Conservation (phyloP, 805 yeast genomes). For the Kazachstania psychrophila region DNA sequence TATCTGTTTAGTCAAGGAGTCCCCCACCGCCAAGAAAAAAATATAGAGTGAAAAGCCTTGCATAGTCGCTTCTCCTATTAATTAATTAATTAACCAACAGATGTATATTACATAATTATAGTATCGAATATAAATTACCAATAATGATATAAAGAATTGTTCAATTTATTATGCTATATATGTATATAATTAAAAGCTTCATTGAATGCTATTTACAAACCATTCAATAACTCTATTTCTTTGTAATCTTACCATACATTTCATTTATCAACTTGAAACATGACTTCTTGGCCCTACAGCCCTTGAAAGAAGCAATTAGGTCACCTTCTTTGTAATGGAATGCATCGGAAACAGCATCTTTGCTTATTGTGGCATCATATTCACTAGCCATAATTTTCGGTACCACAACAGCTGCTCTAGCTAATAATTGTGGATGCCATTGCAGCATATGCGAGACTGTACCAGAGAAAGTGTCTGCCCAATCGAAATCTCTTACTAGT, state of each 20-base stretch:
- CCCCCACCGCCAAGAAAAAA: no score
- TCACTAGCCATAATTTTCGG: conserved; percentile 45
- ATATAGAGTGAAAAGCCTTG: no score
- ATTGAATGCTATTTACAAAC: no score
- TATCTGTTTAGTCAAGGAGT: no score
- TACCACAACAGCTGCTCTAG: conserved; percentile 66
- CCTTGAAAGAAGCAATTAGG: conserved; percentile 53
- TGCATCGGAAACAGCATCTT: conserved; percentile 32
- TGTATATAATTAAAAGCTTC: no score
- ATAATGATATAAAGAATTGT: no score
- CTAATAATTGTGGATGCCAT: conserved; percentile 84
- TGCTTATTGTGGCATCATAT: conserved; percentile 30
- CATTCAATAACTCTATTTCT: no score
- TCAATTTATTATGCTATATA: no score
- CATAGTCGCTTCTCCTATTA: no score
- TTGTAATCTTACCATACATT: conserved; percentile 15
- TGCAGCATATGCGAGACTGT: conserved; percentile 80
- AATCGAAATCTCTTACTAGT: conserved; percentile 54
- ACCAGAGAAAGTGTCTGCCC: conserved; percentile 33
- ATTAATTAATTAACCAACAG: no score
- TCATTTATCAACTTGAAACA: conserved; percentile 40
- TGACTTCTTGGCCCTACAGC: conserved; percentile 40
- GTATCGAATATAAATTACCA: no score
- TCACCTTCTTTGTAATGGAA: conserved; percentile 53
- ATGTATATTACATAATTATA: no score